phyloP scores from a whole-genome alignment of 2,329 filamentous ascomycete genomes.

The Sarocladium strictum region DNA sequence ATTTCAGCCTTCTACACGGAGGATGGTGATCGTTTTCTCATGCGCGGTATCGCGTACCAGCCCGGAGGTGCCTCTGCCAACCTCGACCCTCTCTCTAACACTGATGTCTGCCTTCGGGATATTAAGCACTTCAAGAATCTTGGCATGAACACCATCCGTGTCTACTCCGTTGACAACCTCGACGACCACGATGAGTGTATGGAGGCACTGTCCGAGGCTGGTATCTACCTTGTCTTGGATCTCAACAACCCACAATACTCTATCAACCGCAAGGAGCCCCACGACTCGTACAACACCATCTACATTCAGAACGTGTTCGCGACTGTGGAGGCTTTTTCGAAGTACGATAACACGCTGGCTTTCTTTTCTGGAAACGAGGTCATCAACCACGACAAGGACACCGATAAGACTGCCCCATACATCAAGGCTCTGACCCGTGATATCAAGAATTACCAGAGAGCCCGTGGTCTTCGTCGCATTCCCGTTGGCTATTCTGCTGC shows the following conservation, averaged over 20 bases:
- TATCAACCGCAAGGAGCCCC: constrained; percentile 74
- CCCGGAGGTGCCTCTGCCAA: constrained; percentile 51
- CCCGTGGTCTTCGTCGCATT: constrained; percentile 55
- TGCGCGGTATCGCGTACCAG: constrained; percentile 58
- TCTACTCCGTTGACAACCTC: constrained; percentile 89
- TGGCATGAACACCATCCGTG: constrained; percentile 84
- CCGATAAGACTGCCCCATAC: constrained; percentile 62
- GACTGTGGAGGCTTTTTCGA: constrained; percentile 76
- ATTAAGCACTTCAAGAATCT: constrained; percentile 77
- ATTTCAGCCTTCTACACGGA: constrained; percentile 48
- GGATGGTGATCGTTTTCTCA: constrained; percentile 45
- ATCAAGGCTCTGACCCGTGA: constrained; percentile 77
- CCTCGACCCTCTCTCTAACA: constrained; percentile 71
- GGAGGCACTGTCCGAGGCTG: constrained; percentile 69
- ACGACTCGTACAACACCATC: constrained; percentile 73
- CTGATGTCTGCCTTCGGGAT: constrained; percentile 67
- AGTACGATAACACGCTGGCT: constrained; percentile 81
- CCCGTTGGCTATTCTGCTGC: constrained; percentile 75
- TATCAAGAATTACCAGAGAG: constrained; percentile 63
- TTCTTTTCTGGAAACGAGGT: constrained; percentile 83
- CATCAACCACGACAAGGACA: constrained; percentile 60
- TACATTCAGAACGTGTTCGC: constrained; percentile 84
- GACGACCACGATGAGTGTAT: constrained; percentile 80
- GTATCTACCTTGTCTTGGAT: constrained; percentile 88
- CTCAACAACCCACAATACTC: constrained; percentile 89